These are phyloP conservation scores for Dactylellina sp. DNA, from an alignment of 2,329 filamentous ascomycete genomes.

Conservation along the genomic window DNA sequence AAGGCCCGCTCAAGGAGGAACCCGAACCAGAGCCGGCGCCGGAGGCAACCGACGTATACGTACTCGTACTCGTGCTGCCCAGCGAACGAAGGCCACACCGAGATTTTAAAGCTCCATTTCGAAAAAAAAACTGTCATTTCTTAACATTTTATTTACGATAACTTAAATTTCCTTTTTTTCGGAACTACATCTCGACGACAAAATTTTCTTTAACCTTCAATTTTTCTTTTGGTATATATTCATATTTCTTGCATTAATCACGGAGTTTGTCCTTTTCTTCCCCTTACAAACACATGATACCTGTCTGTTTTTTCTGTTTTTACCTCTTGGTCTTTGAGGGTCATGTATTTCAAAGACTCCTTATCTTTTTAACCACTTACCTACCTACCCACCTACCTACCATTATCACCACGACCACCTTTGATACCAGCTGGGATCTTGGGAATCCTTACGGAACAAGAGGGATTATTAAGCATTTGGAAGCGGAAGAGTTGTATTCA, in stretches of 20 bases:
- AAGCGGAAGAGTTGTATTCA: slow-evolving; percentile 8
- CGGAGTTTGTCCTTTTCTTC: slow-evolving; percentile 27
- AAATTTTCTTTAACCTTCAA: slow-evolving; percentile 1
- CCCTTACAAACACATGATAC: slow-evolving; percentile 22
- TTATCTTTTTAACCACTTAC: not conserved
- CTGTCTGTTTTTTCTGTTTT: not conserved
- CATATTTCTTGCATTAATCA: slow-evolving; percentile 35
- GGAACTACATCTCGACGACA: slow-evolving; percentile 23
- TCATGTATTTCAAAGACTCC: not conserved
- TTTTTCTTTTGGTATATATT: slow-evolving; percentile 35
- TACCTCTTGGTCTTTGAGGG: not conserved
- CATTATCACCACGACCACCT: too few species aligned
- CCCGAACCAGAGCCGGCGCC: slow-evolving; percentile 21
- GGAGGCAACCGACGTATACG: slow-evolving; percentile 5
- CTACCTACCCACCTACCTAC: too few species aligned
- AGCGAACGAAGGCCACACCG: slow-evolving; percentile 12
- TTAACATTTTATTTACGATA: slow-evolving; percentile 43
- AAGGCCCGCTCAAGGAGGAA: slow-evolving; percentile 35
- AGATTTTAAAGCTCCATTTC: slow-evolving; percentile 21
- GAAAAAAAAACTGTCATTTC: slow-evolving; percentile 31
- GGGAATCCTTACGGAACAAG: not conserved
- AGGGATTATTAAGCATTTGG: slow-evolving; percentile 1
- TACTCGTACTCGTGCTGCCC: slow-evolving; percentile 5
- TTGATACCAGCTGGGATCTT: slow-evolving; percentile 6
- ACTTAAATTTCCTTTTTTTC: slow-evolving; percentile 20